Base-by-base conservation (phyloP, 768 basidiomycete genomes). In the Kwoniella pini region DNA sequence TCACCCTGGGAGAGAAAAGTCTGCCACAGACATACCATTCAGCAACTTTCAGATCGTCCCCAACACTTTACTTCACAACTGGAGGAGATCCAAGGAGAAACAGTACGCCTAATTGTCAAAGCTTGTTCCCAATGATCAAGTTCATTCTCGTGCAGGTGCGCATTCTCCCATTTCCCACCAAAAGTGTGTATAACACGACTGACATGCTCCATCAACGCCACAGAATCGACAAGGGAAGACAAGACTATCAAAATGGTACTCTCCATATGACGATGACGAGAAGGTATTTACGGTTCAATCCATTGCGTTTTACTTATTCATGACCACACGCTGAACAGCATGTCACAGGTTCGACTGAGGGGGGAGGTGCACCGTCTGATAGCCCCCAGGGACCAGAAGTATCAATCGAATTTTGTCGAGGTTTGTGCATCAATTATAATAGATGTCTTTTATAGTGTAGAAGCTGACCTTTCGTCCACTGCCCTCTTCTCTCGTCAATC, bases 151-250 rank as follows among this genome's bases (percentile, higher is more conserved):
- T 98, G 15, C 93, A 97, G 84, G 94, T 12, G n/a, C 27, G 49
- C 31, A 22, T 11, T 27, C 13, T 7, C 2, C 7, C 6, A 43
- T 62, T n/a, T n/a, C 21, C 40, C 19, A 19, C 9, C 40, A 42
- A 17, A 11, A 42, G 9, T 19, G 40, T 15, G 7, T 9, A 36
- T 36, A 36, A 36, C 15, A 36, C 15, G 33, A 15, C 33, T 36
- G 33, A 9, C 15, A 36, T 10, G 24, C 27, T 26, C 21, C 42
- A n/a, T n/a, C n/a, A n/a, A n/a, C n/a, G n/a, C n/a, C n/a, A 3
- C 68, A 98, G 93, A 98, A 98, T 77, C 87, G 95, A 39, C 96
- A 99, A 81, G 96, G 96, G 17, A 99, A 99, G 82, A 98, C 95
- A 2, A 84, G 96, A 57, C 79, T 98, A 50, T 93, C 91, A 10